Evolutionary conservation across 1,139 yeast genomes (phyloP).

Genomic region (Candida mesenterica): DNA sequence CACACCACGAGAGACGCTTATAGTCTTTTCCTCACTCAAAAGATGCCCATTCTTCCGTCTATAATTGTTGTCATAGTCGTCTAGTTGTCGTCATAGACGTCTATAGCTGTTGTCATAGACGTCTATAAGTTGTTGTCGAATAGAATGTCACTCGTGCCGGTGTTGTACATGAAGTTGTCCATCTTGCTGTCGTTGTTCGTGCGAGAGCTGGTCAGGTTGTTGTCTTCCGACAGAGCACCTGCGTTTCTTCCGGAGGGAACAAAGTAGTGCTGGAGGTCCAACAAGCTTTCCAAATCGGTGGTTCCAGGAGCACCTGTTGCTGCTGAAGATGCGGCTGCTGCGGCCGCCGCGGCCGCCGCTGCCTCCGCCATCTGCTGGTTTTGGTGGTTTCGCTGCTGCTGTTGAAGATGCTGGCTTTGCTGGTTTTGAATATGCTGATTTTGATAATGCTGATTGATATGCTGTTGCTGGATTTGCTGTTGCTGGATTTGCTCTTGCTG

Average conservation of each 20-base stretch:
- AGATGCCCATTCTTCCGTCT: too few relatives aligned
- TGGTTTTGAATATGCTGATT: neutral
- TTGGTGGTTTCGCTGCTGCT: neutral
- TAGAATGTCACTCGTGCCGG: constrained; percentile 22
- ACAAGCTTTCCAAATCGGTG: constrained; percentile 16
- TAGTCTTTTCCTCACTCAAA: too few relatives aligned
- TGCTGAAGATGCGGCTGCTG: constrained; percentile 1
- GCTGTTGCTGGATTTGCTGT: constrained; percentile 5
- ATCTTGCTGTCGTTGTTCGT: constrained; percentile 12
- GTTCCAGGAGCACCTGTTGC: constrained; percentile 3
- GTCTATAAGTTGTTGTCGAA: constrained; percentile 18
- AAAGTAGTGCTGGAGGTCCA: constrained; percentile 21
- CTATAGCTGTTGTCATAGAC: too few relatives aligned
- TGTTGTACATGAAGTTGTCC: constrained; percentile 21
- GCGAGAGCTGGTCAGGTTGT: constrained; percentile 12
- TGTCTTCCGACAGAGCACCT: constrained; percentile 11
- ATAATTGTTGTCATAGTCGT: too few relatives aligned
- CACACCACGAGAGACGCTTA: too few relatives aligned
- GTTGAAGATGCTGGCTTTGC: neutral
- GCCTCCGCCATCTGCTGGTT: neutral
- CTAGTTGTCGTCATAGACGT: too few relatives aligned
- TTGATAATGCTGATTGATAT: constrained; percentile 1
- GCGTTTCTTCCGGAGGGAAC: constrained; percentile 15
- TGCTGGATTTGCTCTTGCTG: constrained; percentile 1
- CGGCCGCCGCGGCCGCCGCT: constrained; percentile 3